Evolutionary conservation across 116 monocot genomes (phyloP).

Genomic region (Cymodocea nodosa): DNA sequence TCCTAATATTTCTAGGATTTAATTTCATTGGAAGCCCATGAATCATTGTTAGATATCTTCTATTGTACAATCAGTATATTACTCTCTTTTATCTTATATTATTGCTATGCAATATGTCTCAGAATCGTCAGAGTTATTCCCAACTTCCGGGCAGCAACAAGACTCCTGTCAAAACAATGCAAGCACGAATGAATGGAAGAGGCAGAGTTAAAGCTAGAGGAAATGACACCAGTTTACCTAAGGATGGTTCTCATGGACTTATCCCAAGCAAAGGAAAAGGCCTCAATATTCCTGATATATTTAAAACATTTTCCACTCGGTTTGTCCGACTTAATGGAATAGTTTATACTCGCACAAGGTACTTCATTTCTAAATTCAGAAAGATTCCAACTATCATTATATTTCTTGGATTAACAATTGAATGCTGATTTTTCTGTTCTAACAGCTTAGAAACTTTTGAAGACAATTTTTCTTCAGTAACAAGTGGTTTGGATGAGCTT

Average conservation of each 20-base stretch:
- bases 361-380: constrained; percentile 9
- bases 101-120: constrained; percentile 1
- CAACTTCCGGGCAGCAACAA: constrained; percentile 37
- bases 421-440: background rate
- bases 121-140: constrained; percentile 81
- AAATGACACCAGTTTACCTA: constrained; percentile 29
- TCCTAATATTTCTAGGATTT: too few relatives aligned
- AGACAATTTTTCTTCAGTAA: constrained; percentile 43
- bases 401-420: background rate
- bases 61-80: constrained; percentile 1
- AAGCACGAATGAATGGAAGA: constrained; percentile 32
- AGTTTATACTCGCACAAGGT: constrained; percentile 95
- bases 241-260: constrained; percentile 31
- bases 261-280: constrained; percentile 25
- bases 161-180: constrained; percentile 21
- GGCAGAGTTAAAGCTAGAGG: constrained; percentile 43
- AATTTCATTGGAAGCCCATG: background rate
- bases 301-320: constrained; percentile 56
- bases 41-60: background rate
- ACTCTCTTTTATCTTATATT: background rate
- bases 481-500: constrained; percentile 46
- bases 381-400: background rate
- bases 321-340: constrained; percentile 95
- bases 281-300: constrained; percentile 33
- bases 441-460: constrained; percentile 96